Evolutionary conservation across 2,329 filamentous ascomycete genomes (phyloP).

Genomic region (Verticillium nubilum): DNA sequence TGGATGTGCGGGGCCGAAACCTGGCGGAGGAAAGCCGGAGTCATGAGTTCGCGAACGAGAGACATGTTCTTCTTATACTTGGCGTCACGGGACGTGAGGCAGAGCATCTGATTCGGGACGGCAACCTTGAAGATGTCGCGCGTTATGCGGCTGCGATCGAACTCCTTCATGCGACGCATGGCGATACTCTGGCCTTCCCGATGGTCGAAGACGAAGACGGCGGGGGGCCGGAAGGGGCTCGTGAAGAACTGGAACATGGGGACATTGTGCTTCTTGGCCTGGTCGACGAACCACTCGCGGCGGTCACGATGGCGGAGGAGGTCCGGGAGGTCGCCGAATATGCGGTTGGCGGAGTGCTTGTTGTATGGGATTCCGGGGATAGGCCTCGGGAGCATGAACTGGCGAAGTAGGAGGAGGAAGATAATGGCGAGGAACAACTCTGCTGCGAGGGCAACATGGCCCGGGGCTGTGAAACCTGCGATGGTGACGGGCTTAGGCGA

Average conservation of each 20-base stretch:
- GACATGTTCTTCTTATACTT: constrained; percentile 24
- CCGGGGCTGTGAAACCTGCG: neutral
- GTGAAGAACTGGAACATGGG: constrained; percentile 28
- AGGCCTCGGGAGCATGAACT: constrained; percentile 16
- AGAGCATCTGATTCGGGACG: constrained; percentile 24
- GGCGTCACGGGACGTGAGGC: constrained; percentile 23
- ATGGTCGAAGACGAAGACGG: constrained; percentile 25
- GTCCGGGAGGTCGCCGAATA: constrained; percentile 18
- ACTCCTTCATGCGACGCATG: constrained; percentile 23
- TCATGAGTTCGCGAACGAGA: constrained; percentile 30
- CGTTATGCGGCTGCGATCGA: constrained; percentile 21
- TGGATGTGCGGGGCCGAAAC: constrained; percentile 29
- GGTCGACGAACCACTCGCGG: constrained; percentile 19
- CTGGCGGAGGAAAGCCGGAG: constrained; percentile 25
- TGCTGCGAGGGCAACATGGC: neutral
- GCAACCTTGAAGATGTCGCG: constrained; percentile 13
- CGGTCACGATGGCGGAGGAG: constrained; percentile 7
- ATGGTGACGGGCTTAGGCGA: neutral
- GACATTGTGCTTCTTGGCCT: constrained; percentile 17
- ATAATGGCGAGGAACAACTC: neutral
- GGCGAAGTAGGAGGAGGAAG: neutral
- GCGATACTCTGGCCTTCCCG: constrained; percentile 26
- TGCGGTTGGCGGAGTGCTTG: constrained; percentile 6
- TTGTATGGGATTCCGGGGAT: constrained; percentile 23
- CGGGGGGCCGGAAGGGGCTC: constrained; percentile 22